These are phyloP conservation scores for Pseudocercospora fijiensis DNA, from an alignment of 2,329 filamentous ascomycete species.

Conservation along the genomic window DNA sequence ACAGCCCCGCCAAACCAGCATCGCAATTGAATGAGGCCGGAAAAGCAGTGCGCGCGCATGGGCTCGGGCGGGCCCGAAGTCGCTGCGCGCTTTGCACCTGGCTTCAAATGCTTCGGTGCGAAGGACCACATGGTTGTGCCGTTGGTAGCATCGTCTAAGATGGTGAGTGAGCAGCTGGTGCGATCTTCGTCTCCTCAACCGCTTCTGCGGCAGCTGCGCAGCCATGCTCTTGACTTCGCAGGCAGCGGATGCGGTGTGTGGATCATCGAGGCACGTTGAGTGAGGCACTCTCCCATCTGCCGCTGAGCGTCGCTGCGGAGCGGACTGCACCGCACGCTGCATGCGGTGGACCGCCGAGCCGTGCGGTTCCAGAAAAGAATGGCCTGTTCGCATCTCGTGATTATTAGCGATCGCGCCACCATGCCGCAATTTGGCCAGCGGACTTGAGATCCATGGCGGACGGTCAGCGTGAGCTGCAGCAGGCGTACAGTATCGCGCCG, in stretches of 20 bases:
- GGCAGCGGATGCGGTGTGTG: not conserved
- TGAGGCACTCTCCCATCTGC: not conserved
- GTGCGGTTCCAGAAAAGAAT: not conserved
- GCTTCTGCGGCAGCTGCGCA: not conserved
- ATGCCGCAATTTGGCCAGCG: conserved; percentile 20
- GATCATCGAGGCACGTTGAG: not conserved
- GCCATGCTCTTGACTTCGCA: conserved; percentile 1
- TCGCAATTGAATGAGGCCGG: conserved; percentile 2
- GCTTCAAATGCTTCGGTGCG: not conserved
- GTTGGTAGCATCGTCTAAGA: not conserved
- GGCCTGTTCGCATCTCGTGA: conserved; percentile 5
- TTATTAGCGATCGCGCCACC: conserved; percentile 14
- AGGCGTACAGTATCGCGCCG: conserved; percentile 15
- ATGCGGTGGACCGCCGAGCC: not conserved
- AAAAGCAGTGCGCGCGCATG: not conserved
- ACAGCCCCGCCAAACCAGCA: not conserved
- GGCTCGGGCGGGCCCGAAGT: not conserved
- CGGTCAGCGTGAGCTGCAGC: conserved; percentile 15
- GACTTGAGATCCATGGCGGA: conserved; percentile 16
- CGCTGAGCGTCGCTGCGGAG: not conserved
- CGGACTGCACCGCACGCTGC: not conserved
- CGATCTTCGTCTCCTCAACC: conserved; percentile 1
- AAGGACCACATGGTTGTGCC: not conserved
- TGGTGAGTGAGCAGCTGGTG: not conserved
- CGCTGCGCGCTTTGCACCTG: not conserved